A percentile compares a stretch with the other conserved stretches of the same genome.
These are phyloP conservation scores for Microcera coccophila DNA, from an alignment of 2,329 filamentous ascomycete genomes.

Conservation along the genomic window DNA sequence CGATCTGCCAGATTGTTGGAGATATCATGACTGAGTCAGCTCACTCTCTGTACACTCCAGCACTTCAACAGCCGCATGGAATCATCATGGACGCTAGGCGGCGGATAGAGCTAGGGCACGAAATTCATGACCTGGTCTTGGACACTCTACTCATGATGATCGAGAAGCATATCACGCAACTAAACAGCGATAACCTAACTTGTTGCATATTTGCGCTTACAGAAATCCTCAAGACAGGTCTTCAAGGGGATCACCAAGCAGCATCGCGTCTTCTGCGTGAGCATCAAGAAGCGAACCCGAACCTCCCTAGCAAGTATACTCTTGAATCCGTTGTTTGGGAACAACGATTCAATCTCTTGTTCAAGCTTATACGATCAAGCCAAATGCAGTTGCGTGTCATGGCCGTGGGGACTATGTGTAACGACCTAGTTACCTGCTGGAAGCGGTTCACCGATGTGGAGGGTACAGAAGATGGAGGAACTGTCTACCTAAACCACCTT, in stretches of 20 bases:
- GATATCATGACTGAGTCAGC: constrained; percentile 31
- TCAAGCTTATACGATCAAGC: constrained; percentile 72
- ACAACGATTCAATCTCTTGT: constrained; percentile 68
- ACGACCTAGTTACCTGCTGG: constrained; percentile 65
- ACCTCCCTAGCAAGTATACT: constrained; percentile 37
- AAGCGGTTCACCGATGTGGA: constrained; percentile 47
- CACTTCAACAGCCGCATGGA: background rate
- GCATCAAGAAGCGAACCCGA: constrained; percentile 30
- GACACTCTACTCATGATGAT: constrained; percentile 44
- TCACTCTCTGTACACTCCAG: constrained; percentile 19
- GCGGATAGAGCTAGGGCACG: constrained; percentile 39
- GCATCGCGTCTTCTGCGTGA: constrained; percentile 29
- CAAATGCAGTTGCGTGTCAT: constrained; percentile 87
- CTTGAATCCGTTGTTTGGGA: constrained; percentile 53
- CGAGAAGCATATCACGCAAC: constrained; percentile 52
- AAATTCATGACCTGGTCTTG: constrained; percentile 43
- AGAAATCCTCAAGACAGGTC: constrained; percentile 40
- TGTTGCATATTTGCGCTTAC: constrained; percentile 39
- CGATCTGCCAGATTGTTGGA: constrained; percentile 34
- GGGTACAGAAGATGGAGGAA: constrained; percentile 35
- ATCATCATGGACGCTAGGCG: background rate
- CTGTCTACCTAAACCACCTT: constrained; percentile 60
- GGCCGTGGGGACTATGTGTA: constrained; percentile 71
- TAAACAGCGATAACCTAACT: constrained; percentile 44
- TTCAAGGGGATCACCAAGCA: constrained; percentile 36